Evolutionary conservation across 768 basidiomycete species (phyloP).

Genomic region (Crepidotus variabilis): DNA sequence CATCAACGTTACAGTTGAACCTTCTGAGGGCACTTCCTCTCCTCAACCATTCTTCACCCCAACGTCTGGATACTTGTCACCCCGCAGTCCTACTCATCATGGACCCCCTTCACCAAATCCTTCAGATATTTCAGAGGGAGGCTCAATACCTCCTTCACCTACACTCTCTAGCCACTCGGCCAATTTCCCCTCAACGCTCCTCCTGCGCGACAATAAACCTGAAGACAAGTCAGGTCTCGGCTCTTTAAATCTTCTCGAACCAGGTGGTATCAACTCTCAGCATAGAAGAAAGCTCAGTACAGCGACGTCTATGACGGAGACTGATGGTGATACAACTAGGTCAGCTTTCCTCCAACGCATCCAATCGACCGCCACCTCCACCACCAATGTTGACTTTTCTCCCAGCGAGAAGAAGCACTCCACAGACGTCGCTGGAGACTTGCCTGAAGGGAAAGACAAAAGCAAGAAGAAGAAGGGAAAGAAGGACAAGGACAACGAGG

Average conservation of each 20-base stretch:
- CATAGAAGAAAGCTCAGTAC: constrained; percentile 49
- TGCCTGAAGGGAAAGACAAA: constrained; percentile 9
- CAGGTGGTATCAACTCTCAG: constrained; percentile 34
- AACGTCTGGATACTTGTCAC: constrained; percentile 16
- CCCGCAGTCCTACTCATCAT: constrained; percentile 10
- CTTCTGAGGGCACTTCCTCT: constrained; percentile 10
- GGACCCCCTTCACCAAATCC: constrained; percentile 12
- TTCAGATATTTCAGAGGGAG: constrained; percentile 22
- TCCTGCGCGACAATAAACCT: constrained; percentile 67
- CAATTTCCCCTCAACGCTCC: constrained; percentile 51
- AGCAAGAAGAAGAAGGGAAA: constrained; percentile 22
- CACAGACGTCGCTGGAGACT: constrained; percentile 5
- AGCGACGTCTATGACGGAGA: constrained; percentile 54
- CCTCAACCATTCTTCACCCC: constrained; percentile 4
- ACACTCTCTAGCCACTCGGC: constrained; percentile 68
- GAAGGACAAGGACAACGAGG: constrained; percentile 19
- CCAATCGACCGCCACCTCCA: constrained; percentile 32
- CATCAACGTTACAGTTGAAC: constrained; percentile 28
- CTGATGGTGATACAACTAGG: constrained; percentile 43
- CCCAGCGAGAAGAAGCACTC: constrained; percentile 18
- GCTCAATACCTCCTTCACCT: constrained; percentile 63
- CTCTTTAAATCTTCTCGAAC: constrained; percentile 47
- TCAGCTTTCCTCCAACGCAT: constrained; percentile 30
- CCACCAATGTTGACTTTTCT: constrained; percentile 28
- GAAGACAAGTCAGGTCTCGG: constrained; percentile 49